Percentiles rank a stretch among this genome's conserved stretches.
These are phyloP conservation scores for Trichoderma aggressivum DNA, from an alignment of 2,329 filamentous ascomycete species.

Conservation along the genomic window DNA sequence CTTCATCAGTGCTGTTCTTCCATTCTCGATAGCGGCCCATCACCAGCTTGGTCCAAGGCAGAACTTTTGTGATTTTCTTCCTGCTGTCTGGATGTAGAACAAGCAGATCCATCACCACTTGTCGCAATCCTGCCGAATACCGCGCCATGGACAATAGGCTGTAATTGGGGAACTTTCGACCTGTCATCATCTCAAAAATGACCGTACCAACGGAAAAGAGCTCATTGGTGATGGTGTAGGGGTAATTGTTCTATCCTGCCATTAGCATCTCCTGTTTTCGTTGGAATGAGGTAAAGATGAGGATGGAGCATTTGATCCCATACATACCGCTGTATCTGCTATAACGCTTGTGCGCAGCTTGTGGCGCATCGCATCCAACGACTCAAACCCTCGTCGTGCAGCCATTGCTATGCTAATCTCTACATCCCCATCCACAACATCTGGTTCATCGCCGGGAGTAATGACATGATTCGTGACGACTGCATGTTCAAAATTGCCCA, in stretches of 20 bases:
- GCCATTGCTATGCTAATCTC: slow-evolving; percentile 20
- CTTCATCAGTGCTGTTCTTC: slow-evolving; percentile 31
- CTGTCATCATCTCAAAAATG: slow-evolving; percentile 43
- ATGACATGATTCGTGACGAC: slow-evolving; percentile 38
- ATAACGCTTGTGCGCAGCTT: slow-evolving; percentile 10
- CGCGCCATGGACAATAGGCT: slow-evolving; percentile 26
- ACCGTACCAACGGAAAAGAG: slow-evolving; percentile 37
- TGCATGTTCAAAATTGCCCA: slow-evolving; percentile 46
- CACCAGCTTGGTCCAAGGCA: slow-evolving; percentile 22
- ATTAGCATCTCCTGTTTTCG: background rate
- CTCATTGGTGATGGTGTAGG: slow-evolving; percentile 38
- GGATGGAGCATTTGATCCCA: background rate
- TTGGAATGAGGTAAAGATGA: background rate
- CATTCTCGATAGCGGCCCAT: slow-evolving; percentile 31
- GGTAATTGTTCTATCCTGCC: background rate
- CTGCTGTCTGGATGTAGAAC: slow-evolving; percentile 23
- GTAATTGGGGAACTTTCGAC: slow-evolving; percentile 19
- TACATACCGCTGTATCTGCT: background rate
- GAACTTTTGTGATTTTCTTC: background rate
- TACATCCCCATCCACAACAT: background rate
- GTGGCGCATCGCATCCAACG: slow-evolving; percentile 4
- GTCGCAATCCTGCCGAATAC: slow-evolving; percentile 29
- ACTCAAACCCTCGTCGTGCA: slow-evolving; percentile 19
- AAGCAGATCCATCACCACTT: slow-evolving; percentile 27
- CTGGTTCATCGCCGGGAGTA: background rate